Percentiles rank a stretch among this genome's conserved stretches.
Conservation (phyloP, 495 filamentous ascomycete genomes). For the Acidomyces sp. region DNA sequence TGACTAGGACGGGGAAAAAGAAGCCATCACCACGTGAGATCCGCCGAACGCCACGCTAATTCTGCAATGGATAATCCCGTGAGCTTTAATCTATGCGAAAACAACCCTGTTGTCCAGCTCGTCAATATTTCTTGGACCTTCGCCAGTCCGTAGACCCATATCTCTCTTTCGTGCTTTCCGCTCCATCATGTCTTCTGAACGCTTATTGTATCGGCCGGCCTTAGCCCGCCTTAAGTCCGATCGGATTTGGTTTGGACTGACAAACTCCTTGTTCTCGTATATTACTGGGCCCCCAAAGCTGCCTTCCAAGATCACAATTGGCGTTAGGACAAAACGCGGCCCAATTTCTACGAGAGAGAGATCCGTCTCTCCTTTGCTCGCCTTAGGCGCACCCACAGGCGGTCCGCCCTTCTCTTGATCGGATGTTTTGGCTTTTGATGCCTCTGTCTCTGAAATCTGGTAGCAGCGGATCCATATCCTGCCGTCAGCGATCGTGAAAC, state of each 20-base stretch:
- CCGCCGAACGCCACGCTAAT: constrained; percentile 3
- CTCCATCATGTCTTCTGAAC: constrained; percentile 61
- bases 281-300: constrained; percentile 94
- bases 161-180: constrained; percentile 58
- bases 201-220: constrained; percentile 58
- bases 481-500: constrained; percentile 81
- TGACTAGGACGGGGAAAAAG: too few relatives aligned
- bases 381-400: constrained; percentile 22
- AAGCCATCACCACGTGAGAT: too few relatives aligned
- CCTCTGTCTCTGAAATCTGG: constrained; percentile 76
- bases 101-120: constrained; percentile 68
- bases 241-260: constrained; percentile 88
- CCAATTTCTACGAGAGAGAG: constrained; percentile 85
- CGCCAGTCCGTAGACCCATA: constrained; percentile 57
- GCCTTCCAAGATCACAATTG: constrained; percentile 89
- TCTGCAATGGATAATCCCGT: background rate
- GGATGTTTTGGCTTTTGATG: constrained; percentile 27
- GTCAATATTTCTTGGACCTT: constrained; percentile 46
- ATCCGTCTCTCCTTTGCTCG: constrained; percentile 44
- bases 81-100: constrained; percentile 46
- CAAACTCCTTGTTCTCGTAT: constrained; percentile 97
- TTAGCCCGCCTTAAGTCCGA: constrained; percentile 60
- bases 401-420: constrained; percentile 21
- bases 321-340: constrained; percentile 85
- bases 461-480: constrained; percentile 96